Evolutionary conservation across 495 filamentous ascomycete species (phyloP), one percentile per base, ranked within the genome.

Genomic region (Symbiotaphrina buchneri): DNA sequence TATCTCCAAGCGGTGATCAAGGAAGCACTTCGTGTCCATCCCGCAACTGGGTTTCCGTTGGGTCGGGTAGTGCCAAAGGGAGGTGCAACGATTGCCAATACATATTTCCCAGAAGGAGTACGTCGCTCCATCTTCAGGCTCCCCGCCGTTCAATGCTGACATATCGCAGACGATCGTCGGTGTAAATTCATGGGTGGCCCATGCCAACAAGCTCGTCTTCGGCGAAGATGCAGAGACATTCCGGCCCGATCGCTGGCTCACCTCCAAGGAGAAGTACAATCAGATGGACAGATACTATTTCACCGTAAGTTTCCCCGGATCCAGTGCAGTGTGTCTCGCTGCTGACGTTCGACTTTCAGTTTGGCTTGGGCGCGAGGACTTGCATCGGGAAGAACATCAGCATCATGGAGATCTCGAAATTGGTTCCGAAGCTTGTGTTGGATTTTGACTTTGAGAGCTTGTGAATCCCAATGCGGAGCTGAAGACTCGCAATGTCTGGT

Each of bases 351-450:
- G n/a, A n/a, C n/a, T n/a, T n/a, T n/a, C n/a, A 25, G 22, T 8
- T 13, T 25, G 22, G 13, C 22, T 7, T 25, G 22, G 74, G 74
- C n/a, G 53, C 53, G 4, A 48, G 74, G 21, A 61, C 65, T 3
- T 80, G 74, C 45, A 72, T 77, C 33, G 74, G 74, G 3, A 61
- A 63, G 53, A 82, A 83, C 40, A 70, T 83, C 34, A 68, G 65
- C 32, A 45, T 75, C 49, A 38, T 83, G 47, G 77, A 84, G 59
- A 71, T 82, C 31, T 77, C 78, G 39, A 83, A 84, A 55, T 42
- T 84, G 33, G 67, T 82, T 31, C 75, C 78, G 24, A 74, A n/a
- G n/a, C n/a, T n/a, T n/a, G n/a, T n/a, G n/a, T n/a, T n/a, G n/a
- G n/a, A n/a, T n/a, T n/a, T n/a, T n/a, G n/a, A n/a, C n/a, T n/a